Base-by-base conservation (phyloP, 2,329 filamentous ascomycete genomes). In the Fusarium liriodendri region DNA sequence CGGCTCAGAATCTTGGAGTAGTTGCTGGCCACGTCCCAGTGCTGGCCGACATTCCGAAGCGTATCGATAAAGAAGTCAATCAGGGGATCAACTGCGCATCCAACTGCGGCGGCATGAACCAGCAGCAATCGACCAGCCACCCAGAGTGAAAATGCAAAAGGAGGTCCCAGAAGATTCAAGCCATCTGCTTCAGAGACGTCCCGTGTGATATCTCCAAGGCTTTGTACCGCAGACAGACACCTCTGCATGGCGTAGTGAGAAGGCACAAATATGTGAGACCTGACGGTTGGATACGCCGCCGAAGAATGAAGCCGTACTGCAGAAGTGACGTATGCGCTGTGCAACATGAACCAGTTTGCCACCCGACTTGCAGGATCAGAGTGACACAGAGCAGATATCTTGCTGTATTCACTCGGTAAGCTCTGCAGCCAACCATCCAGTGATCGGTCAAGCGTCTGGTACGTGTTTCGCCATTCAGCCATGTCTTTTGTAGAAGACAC, bases 311-410 rank as follows among this genome's bases (percentile, higher is more conserved):
- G 76, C 1, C 84, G 81, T 4, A 86, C 83, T 7, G 84, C 84
- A 4, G 83, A 80, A 0, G 83, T 84, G 14, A 86, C 84, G 54
- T 85, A 86, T 9, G 84, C 84, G 71, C 84, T 85, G 29, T 86
- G 84, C 10, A 86, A 77, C 83, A 85, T 84, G 67, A 85, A 85
- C 84, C 84, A 85, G 70, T 85, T 85, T n/a, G 84, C 84, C 2
- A 85, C 84, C 2, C 84, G 82, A 61, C 84, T 85, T 3, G 84
- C 84, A 4, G 84, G 84, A 20, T 85, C 84, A 6, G 84, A 85
- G 73, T 86, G 84, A 42, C 84, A 86, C 13, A 86, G 77, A 2
- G 84, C 83, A 9, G 83, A 85, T 27, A 86, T 85, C n/a, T 82
- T 83, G 78, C 83, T 82, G 66, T 86, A 86, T 62, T 86, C 84